Percentiles rank a stretch among this genome's conserved stretches.
phyloP scores from a whole-genome alignment of 108 stramenopile species.

The Skeletonema potamos region DNA sequence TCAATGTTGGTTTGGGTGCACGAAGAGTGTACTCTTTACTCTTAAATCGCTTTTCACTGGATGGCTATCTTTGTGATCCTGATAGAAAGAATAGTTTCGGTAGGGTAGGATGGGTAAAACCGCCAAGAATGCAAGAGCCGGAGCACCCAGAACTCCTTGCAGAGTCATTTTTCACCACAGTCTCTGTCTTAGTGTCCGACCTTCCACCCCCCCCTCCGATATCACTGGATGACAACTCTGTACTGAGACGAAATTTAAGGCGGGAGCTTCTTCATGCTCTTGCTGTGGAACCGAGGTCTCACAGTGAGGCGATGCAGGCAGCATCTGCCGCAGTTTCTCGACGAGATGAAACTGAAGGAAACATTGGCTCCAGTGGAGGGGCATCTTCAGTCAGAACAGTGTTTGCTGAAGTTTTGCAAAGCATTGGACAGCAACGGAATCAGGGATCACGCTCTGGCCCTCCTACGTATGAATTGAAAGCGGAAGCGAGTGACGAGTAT shows the following conservation, averaged over 20 bases:
- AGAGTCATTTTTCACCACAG: slow-evolving; percentile 80
- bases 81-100: slow-evolving; percentile 59
- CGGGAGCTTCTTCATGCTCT: slow-evolving; percentile 91
- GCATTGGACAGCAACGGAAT: slow-evolving; percentile 68
- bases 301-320: slow-evolving; percentile 84
- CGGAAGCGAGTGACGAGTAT: slow-evolving; percentile 83
- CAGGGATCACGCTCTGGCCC: slow-evolving; percentile 74
- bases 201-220: slow-evolving; percentile 81
- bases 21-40: slow-evolving; percentile 71
- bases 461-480: slow-evolving; percentile 78
- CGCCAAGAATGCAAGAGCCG: slow-evolving; percentile 79
- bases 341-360: slow-evolving; percentile 71
- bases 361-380: slow-evolving; percentile 61
- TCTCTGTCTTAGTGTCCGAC: slow-evolving; percentile 85
- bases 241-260: slow-evolving; percentile 66
- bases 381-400: slow-evolving; percentile 59
- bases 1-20: slow-evolving; percentile 85
- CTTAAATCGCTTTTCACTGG: slow-evolving; percentile 78
- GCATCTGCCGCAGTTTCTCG: slow-evolving; percentile 73
- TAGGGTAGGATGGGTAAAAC: slow-evolving; percentile 71
- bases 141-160: slow-evolving; percentile 81
- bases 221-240: slow-evolving; percentile 54
- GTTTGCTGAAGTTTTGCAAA: slow-evolving; percentile 71
- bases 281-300: slow-evolving; percentile 85
- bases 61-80: slow-evolving; percentile 85